These are phyloP conservation scores for Colletotrichum sublineola DNA, from an alignment of 2,329 filamentous ascomycete species.

Conservation along the genomic window DNA sequence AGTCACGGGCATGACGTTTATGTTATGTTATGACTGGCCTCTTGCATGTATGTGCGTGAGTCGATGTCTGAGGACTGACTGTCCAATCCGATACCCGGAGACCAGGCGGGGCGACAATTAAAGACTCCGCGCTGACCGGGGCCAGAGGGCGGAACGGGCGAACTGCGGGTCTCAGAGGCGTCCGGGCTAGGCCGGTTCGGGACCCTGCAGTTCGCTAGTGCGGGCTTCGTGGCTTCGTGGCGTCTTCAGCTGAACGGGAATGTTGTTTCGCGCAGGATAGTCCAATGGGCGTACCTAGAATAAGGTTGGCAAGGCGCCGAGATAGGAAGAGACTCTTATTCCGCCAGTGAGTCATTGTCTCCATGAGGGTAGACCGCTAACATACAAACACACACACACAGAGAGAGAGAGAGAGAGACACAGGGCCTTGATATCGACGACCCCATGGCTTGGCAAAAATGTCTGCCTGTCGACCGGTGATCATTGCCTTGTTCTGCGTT, in stretches of 20 bases:
- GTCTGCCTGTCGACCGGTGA: slow-evolving; percentile 7
- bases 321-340: slow-evolving; percentile 7
- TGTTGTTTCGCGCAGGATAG: slow-evolving; percentile 4
- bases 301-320: neutral
- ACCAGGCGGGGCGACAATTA: slow-evolving; percentile 4
- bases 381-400: neutral
- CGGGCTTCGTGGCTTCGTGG: slow-evolving; percentile 14
- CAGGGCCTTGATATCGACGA: neutral
- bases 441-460: neutral
- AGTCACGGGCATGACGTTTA: neutral
- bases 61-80: slow-evolving; percentile 7
- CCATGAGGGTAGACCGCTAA: neutral
- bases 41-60: neutral
- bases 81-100: neutral
- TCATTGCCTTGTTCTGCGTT: slow-evolving; percentile 18
- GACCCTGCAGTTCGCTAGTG: slow-evolving; percentile 25
- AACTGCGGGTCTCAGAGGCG: slow-evolving; percentile 10
- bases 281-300: neutral
- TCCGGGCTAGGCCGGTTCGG: slow-evolving; percentile 39
- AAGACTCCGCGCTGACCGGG: slow-evolving; percentile 37
- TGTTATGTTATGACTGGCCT: neutral
- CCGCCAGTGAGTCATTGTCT: neutral
- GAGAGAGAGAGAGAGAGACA: neutral
- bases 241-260: slow-evolving; percentile 34
- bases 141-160: slow-evolving; percentile 29